Evolutionary conservation across 768 basidiomycete genomes (phyloP).

Genomic region (Collybia sp.): DNA sequence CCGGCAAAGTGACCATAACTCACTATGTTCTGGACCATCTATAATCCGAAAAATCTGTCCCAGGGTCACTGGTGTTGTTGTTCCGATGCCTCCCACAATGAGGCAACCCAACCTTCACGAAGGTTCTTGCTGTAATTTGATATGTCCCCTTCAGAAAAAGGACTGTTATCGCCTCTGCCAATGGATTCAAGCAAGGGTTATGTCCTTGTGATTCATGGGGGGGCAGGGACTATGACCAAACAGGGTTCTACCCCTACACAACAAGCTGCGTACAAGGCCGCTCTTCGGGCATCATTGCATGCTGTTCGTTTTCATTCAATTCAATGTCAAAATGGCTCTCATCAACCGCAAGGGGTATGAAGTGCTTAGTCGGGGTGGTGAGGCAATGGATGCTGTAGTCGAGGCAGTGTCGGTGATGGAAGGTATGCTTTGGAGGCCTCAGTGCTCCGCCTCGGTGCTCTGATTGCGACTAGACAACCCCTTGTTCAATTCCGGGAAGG

Average conservation of each 20-base stretch:
- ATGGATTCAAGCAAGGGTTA: constrained; percentile 10
- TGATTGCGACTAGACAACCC: constrained; percentile 49
- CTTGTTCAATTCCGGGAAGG: constrained; percentile 76
- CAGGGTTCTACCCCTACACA: constrained; percentile 55
- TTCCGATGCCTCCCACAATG: not conserved
- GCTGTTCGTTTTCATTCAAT: constrained; percentile 25
- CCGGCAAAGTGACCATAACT: constrained; percentile 76
- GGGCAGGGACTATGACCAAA: constrained; percentile 67
- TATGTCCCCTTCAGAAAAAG: constrained; percentile 11
- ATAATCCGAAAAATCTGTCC: not conserved
- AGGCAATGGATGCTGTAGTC: constrained; percentile 79
- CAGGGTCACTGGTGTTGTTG: too few species aligned
- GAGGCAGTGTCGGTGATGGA: constrained; percentile 73
- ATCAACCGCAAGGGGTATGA: constrained; percentile 42
- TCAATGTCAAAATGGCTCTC: not conserved
- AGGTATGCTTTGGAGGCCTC: constrained; percentile 34
- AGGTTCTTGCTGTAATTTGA: not conserved
- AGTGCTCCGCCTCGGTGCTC: not conserved
- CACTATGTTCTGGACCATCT: not conserved
- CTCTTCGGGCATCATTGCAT: constrained; percentile 47
- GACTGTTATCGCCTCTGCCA: constrained; percentile 8
- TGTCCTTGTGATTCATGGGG: constrained; percentile 74
- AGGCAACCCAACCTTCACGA: not conserved
- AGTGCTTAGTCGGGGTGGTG: constrained; percentile 62
- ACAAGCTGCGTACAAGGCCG: constrained; percentile 51